Evolutionary conservation across 805 yeast genomes (phyloP).

Genomic region (Candida nemodendra): DNA sequence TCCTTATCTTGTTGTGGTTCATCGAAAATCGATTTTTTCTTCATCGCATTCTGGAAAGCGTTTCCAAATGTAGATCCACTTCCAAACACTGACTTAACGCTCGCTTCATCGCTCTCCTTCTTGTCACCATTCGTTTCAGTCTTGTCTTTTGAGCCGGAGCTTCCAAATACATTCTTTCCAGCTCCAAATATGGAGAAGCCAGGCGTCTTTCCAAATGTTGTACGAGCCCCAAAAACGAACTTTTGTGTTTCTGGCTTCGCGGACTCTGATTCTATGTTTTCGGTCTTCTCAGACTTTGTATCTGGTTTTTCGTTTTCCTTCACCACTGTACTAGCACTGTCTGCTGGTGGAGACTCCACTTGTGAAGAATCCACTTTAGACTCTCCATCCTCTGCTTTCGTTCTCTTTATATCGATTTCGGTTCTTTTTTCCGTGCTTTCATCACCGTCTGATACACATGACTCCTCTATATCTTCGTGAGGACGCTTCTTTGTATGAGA

Average conservation of each 20-base stretch:
- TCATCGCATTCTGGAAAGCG: slow-evolving; percentile 53
- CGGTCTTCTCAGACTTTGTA: slow-evolving; percentile 5
- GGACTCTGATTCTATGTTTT: slow-evolving; percentile 3
- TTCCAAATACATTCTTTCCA: slow-evolving; percentile 37
- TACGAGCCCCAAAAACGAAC: slow-evolving; percentile 56
- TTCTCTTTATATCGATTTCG: slow-evolving; percentile 14
- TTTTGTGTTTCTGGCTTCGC: slow-evolving; percentile 30
- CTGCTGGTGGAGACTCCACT: too few species aligned
- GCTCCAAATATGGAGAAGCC: slow-evolving; percentile 36
- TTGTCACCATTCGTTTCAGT: slow-evolving; percentile 4
- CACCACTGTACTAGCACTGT: too few species aligned
- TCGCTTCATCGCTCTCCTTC: slow-evolving; percentile 2
- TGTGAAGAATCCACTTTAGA: not conserved
- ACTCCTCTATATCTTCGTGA: too few species aligned
- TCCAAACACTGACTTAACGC: slow-evolving; percentile 37
- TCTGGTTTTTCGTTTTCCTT: slow-evolving; percentile 1
- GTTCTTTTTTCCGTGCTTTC: slow-evolving; percentile 11
- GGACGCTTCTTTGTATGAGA: too few species aligned
- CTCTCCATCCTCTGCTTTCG: slow-evolving; percentile 5
- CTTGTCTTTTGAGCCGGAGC: slow-evolving; percentile 11
- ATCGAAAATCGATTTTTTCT: slow-evolving; percentile 60
- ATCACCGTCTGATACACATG: too few species aligned
- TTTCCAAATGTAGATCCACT: slow-evolving; percentile 47
- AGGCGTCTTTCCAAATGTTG: slow-evolving; percentile 46
- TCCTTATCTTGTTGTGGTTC: slow-evolving; percentile 16